These are phyloP conservation scores for Solanum peruvianum DNA, from an alignment of 257 asterid genomes.

Conservation along the genomic window DNA sequence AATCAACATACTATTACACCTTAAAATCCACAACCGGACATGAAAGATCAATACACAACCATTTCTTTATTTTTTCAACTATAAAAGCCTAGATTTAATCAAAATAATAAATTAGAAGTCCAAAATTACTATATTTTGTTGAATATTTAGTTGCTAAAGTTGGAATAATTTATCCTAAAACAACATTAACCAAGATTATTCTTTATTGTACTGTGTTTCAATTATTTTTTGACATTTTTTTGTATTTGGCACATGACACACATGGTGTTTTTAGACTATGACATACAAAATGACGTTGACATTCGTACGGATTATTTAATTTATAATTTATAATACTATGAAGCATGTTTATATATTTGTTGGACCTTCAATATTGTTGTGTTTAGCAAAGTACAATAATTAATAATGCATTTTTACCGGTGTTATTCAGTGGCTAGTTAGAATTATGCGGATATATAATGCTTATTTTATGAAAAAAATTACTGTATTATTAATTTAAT, in stretches of 20 bases:
- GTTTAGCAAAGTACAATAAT: neutral
- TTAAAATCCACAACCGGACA: neutral
- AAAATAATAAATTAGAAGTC: neutral
- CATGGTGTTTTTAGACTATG: neutral
- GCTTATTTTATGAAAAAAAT: neutral
- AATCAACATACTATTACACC: neutral
- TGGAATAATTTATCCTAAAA: neutral
- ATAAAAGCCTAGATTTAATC: neutral
- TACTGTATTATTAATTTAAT: neutral
- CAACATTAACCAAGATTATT: neutral
- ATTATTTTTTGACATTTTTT: neutral
- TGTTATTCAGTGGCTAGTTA: neutral
- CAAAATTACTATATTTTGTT: neutral
- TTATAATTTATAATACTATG: neutral
- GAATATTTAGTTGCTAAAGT: neutral
- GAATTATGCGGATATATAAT: neutral
- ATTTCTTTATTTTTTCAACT: neutral
- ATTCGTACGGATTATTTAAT: neutral
- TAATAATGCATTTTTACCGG: neutral
- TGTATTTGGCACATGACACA: neutral
- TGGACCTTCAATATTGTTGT: neutral
- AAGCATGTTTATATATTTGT: neutral
- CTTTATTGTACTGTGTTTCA: neutral
- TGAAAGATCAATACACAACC: neutral
- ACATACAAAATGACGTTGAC: slow-evolving; percentile 2